Conservation (phyloP, 495 filamentous ascomycete genomes). For the Aspergillus diversus region DNA sequence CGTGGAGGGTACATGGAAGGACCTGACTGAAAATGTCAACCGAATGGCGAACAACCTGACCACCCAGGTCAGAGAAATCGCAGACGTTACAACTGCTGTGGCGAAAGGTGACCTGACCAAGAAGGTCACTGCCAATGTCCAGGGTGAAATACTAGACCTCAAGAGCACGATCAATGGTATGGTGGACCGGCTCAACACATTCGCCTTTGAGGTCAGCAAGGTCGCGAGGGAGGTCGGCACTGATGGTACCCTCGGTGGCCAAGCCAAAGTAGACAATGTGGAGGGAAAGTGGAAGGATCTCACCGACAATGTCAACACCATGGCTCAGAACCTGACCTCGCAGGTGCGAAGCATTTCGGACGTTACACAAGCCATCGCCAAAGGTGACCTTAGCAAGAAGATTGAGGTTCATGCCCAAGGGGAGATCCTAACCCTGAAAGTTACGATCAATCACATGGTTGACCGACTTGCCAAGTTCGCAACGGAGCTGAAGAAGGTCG, state of each 20-base stretch:
- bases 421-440: constrained; percentile 90
- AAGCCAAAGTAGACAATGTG: constrained; percentile 95
- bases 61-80: constrained; percentile 97
- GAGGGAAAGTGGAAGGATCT: constrained; percentile 99
- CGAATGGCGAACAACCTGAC: constrained; percentile 99
- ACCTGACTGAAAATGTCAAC: constrained; percentile 97
- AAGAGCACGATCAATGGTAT: constrained; percentile 99
- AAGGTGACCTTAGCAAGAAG: constrained; percentile 92
- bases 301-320: constrained; percentile 85
- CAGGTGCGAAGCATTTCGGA: constrained; percentile 96
- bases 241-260: constrained; percentile 92
- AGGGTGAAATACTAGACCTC: constrained; percentile 91
- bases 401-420: constrained; percentile 95
- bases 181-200: constrained; percentile 96
- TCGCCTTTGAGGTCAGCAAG: constrained; percentile 98
- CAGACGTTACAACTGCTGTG: constrained; percentile 95
- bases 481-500: constrained; percentile 94
- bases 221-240: constrained; percentile 98
- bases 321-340: constrained; percentile 94
- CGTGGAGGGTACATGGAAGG: constrained; percentile 97
- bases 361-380: constrained; percentile 95
- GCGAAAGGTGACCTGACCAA: constrained; percentile 92
- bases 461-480: constrained; percentile 94
- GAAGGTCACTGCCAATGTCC: constrained; percentile 94
- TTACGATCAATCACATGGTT: constrained; percentile 99